These are phyloP conservation scores for Boletellus emodensis DNA, from an alignment of 768 basidiomycete species.

Conservation along the genomic window DNA sequence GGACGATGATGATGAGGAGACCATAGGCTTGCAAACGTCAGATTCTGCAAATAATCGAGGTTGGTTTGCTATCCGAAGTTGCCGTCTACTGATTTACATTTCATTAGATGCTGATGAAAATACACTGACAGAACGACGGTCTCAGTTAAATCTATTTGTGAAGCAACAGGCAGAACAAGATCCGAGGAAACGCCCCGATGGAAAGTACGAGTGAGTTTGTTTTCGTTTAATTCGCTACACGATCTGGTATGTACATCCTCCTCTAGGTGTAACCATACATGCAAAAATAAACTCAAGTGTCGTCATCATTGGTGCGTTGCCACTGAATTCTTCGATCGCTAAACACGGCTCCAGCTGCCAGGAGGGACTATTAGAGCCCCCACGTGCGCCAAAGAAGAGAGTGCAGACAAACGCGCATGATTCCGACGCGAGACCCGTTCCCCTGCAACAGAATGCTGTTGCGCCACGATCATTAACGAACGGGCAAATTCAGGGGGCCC, in stretches of 20 bases:
- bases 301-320: conserved; percentile 62
- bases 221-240: background rate
- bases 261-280: conserved; percentile 70
- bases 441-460: background rate
- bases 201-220: conserved; percentile 53
- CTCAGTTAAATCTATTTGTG: background rate
- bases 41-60: conserved; percentile 34
- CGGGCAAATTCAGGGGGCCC: background rate
- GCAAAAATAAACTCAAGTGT: conserved; percentile 74
- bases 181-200: conserved; percentile 51
- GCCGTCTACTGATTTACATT: background rate
- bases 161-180: conserved; percentile 7
- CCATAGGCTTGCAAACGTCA: conserved; percentile 18
- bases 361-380: conserved; percentile 59
- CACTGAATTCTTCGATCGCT: conserved; percentile 6
- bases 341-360: conserved; percentile 53
- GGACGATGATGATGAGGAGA: conserved; percentile 26
- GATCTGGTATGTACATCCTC: background rate
- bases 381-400: conserved; percentile 35
- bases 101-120: conserved; percentile 1
- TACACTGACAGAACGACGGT: background rate
- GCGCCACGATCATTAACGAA: conserved; percentile 1
- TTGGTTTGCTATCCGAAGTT: conserved; percentile 5
- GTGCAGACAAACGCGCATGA: conserved; percentile 20
- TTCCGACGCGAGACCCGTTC: conserved; percentile 2